Conservation (phyloP, 495 filamentous ascomycete genomes). For the Parathielavia hyrcaniae region DNA sequence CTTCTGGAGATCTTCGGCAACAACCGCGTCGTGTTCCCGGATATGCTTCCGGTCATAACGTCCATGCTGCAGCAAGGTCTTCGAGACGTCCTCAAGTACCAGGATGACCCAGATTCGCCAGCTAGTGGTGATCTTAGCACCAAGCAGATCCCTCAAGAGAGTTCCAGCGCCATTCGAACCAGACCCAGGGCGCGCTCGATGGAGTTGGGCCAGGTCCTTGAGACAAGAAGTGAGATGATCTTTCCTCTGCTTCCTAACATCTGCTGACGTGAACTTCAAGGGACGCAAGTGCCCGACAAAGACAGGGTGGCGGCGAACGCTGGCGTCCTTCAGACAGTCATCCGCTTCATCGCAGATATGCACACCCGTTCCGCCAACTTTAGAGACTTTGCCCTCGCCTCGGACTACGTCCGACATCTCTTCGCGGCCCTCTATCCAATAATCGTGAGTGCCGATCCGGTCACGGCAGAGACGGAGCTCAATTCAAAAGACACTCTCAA, state of each 20-base stretch:
- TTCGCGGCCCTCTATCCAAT: conserved; percentile 76
- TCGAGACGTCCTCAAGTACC: conserved; percentile 57
- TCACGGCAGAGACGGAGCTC: conserved; percentile 75
- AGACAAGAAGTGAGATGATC: conserved; percentile 43
- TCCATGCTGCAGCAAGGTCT: conserved; percentile 82
- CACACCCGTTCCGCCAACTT: conserved; percentile 67
- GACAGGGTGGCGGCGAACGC: conserved; percentile 48
- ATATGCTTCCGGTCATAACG: conserved; percentile 73
- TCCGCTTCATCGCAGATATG: conserved; percentile 71
- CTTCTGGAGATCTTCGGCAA: conserved; percentile 66
- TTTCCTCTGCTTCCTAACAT: neutral
- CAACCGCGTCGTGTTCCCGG: conserved; percentile 63
- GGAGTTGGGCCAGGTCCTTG: conserved; percentile 45
- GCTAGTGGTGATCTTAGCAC: conserved; percentile 22
- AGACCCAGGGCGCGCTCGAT: conserved; percentile 44
- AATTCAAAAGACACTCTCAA: conserved; percentile 72
- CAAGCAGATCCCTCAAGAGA: conserved; percentile 16
- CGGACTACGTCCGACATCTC: conserved; percentile 71
- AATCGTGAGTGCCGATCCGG: conserved; percentile 73
- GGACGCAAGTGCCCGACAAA: conserved; percentile 34
- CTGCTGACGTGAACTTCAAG: conserved; percentile 26
- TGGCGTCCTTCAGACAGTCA: conserved; percentile 60
- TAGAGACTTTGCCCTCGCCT: conserved; percentile 69
- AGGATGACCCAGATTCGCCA: conserved; percentile 53
- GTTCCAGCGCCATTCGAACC: conserved; percentile 24